Evolutionary conservation across 495 filamentous ascomycete species (phyloP).

Genomic region (Parathielavia hyrcaniae): DNA sequence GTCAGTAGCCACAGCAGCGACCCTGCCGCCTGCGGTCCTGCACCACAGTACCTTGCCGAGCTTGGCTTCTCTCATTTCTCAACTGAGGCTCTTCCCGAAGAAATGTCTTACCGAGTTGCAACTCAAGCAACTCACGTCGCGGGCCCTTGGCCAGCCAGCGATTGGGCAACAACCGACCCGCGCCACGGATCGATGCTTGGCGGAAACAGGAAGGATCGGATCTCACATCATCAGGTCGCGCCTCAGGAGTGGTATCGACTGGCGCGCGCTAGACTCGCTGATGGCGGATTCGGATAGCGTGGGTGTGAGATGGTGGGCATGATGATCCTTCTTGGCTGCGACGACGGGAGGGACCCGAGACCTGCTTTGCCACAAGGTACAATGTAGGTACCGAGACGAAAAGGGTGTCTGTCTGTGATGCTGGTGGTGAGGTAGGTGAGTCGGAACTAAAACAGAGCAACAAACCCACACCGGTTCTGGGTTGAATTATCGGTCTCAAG

Average conservation of each 20-base stretch:
- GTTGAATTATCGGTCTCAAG: not conserved
- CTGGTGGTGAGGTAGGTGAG: not conserved
- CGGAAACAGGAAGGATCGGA: no score
- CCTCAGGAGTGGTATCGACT: constrained; percentile 3
- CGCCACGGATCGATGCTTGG: constrained; percentile 13
- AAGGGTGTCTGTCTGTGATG: no score
- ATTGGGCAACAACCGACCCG: constrained; percentile 12
- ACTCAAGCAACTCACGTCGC: not conserved
- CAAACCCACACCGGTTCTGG: no score
- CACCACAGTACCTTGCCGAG: no score
- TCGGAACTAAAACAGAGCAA: not conserved
- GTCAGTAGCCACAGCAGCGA: no score
- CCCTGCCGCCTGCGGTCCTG: no score
- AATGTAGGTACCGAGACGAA: no score
- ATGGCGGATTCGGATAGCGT: not conserved
- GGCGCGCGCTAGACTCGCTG: not conserved
- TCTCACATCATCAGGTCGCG: not conserved
- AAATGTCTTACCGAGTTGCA: no score
- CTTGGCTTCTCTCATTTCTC: no score
- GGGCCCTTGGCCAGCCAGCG: no score
- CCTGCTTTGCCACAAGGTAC: not conserved
- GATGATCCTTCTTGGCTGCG: not conserved
- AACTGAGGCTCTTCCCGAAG: no score
- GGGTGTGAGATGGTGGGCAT: not conserved
- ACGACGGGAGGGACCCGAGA: not conserved